Base-by-base conservation (phyloP, 352 stramenopile genomes). In the Phytophthora hybrid region DNA sequence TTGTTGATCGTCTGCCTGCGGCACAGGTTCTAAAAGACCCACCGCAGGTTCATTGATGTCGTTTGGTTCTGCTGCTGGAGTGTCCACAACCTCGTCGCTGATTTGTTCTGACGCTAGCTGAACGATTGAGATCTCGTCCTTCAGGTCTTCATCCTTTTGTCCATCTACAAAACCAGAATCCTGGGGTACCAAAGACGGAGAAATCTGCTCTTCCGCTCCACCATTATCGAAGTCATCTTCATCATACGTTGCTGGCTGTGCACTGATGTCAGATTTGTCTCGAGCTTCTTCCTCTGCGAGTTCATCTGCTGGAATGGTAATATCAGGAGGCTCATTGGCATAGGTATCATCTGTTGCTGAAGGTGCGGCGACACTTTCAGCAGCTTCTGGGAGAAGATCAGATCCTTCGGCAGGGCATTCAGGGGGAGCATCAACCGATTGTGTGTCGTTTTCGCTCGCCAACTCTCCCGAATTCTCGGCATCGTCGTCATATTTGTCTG, bases 151-250 rank as follows among this genome's bases (percentile, higher is more conserved):
- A 56, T 53, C 58, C 5, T 34, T 13, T 49, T 14, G 14, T 32
- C 47, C 29, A 13, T 47, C 57, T 29, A 16, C 23, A 66, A 49
- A 18, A 7, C 9, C 29, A 11, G 51, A 54, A 52, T 74, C 26
- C 34, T 32, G 23, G 5, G 3, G 5, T 9, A 7, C 9, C 19
- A 3, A 21, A 47, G 19, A 52, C 19, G 55, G 19, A 46, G 10
- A 1, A 4, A 9, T 19, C 32, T 58, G 18, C 13, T 71, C 58
- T 57, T 70, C 56, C 10, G 65, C 31, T 53, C 3, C 46, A 37
- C 47, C 56, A 8, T 79, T 57, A 14, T 73, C 68, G 21, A 79
- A 82, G 3, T 68, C 61, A 3, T 79, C 71, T 44, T 77, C 74
- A 16, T 70, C 66, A 23, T 78, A 81, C 7, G 41, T 58, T 37